phyloP scores from a whole-genome alignment of 1,284 basidiomycete genomes.

The Ganoderma leucocontextum region DNA sequence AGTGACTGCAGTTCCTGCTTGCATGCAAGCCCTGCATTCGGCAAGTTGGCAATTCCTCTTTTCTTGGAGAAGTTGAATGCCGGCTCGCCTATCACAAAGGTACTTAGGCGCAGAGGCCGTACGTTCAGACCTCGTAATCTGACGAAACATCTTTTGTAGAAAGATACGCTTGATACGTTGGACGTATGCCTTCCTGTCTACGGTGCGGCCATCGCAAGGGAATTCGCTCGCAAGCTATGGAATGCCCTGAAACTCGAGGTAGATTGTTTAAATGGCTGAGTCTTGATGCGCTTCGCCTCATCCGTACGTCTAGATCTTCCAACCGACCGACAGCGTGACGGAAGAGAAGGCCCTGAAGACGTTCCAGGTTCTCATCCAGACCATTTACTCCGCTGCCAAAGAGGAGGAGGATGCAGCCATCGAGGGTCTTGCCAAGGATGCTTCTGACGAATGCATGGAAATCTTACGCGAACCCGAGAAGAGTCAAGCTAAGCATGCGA shows the following conservation, averaged over 20 bases:
- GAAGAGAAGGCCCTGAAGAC: constrained; percentile 79
- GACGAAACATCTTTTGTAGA: constrained; percentile 52
- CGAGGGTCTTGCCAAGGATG: constrained; percentile 72
- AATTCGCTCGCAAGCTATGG: constrained; percentile 82
- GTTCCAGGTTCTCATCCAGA: constrained; percentile 74
- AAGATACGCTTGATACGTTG: constrained; percentile 84
- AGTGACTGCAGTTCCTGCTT: constrained; percentile 60
- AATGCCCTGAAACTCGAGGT: constrained; percentile 90
- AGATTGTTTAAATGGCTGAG: constrained; percentile 16
- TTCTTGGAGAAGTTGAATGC: constrained; percentile 94
- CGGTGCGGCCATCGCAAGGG: constrained; percentile 67
- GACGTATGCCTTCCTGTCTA: constrained; percentile 83
- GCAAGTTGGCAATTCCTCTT: constrained; percentile 85
- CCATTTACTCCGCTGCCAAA: constrained; percentile 63
- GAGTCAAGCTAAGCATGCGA: constrained; percentile 85
- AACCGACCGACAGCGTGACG: constrained; percentile 82
- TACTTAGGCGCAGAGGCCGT: constrained; percentile 38
- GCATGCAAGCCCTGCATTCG: constrained; percentile 84
- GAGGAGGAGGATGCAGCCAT: constrained; percentile 47
- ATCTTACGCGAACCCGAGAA: constrained; percentile 91
- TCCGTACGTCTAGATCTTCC: constrained; percentile 73
- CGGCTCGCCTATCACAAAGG: constrained; percentile 87
- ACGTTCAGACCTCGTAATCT: background rate
- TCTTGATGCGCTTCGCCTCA: background rate
- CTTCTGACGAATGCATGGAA: constrained; percentile 82